Evolutionary conservation across 78 protist species (phyloP), one percentile per base, ranked within the genome.

Genomic region (slime mould (Dictyostelium discoideum)): DNA sequence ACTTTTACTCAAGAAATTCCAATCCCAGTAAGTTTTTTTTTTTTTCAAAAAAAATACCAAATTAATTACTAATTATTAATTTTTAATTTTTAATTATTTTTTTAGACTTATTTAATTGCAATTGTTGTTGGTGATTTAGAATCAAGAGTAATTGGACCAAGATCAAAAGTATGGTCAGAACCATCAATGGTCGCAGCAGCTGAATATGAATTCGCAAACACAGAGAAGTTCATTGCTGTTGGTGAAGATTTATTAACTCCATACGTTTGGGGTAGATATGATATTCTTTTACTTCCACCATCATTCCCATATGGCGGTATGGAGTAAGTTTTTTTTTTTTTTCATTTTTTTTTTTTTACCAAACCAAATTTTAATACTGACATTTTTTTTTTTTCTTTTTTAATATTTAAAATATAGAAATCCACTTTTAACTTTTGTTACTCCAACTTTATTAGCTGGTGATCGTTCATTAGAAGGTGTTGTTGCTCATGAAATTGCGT

Each of bases 261-360:
- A 54, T 97, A 97, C 85, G 93, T 86, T 22, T 96, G 98, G 98
- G 97, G 96, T 40, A 80, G 93, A 48, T 97, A 96, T 80, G 98
- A 97, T 80, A 48, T 97, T 46, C 93, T 97, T 16, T 40, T 97
- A 14, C 90, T 97, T n/a, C 98, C 98, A 46, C 98, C 98, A 44
- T 77, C 92, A 5, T 97, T 97, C 92, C 97, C 98, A 60, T 97
- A 96, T 39, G 98, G 98, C 24, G 98, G 98, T 73, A 97, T 97
- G 98, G 98, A 97, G 32, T 60, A 60, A 60, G 69, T 60, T 5
- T 60, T 60, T 60, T 60, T 60, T 60, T 20, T 20, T 20, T 13
- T n/a, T n/a, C n/a, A 11, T 50, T 50, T 50, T 50, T 50, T 50
- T 50, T 50, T 50, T 50, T 16, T 54, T 54, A 50, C 37, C 37